Base-by-base conservation (phyloP, 139 green algal species). In the Volvox africanus region DNA sequence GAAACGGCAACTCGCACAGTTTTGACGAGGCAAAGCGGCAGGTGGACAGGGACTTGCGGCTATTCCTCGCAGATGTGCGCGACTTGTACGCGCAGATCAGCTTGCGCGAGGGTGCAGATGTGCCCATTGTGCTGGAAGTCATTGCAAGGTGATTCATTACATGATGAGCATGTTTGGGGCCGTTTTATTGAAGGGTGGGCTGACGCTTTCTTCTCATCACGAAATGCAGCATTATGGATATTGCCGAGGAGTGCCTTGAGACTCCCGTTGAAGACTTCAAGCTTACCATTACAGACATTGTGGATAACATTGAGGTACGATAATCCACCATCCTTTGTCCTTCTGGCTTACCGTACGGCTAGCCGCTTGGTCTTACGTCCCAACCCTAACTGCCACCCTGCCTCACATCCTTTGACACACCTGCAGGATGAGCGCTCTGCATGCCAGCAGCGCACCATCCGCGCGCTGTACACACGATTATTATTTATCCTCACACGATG, bases 401-500 rank as follows among this genome's bases (percentile, higher is more conserved):
- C 44, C 44, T 55, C 44, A 55, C 44, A 55, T 55, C 44, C 44
- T 28, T 28, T 73, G 21, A 6, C 65, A 28, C 16, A 16, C 65
- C 11, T 73, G 30, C 80, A 92, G 90, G 86, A 92, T 19, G 86
- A 92, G 73, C 65, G 82, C 32, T 89, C 82, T 0, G 14, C 91
- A 68, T 91, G 94, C 80, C 93, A 96, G 73, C 89, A 95, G 81
- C 92, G 88, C 17, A 78, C 61, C 16, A 89, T 94, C 30, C 89
- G 89, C 26, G 89, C 89, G 20, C 90, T 95, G 80, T 93, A 95
- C 85, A 97, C 96, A 2, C 93, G 95, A 36, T 89, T 98, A 89
- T 93, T 98, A 35, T 97, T 98, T 92, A 97, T 97, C 82, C 91
- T 98, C 1, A 97, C 96, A 18, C 91, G 95, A 3, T 97, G 96